These are phyloP conservation scores for Suillus clintonianus DNA, from an alignment of 768 basidiomycete genomes.

Conservation along the genomic window DNA sequence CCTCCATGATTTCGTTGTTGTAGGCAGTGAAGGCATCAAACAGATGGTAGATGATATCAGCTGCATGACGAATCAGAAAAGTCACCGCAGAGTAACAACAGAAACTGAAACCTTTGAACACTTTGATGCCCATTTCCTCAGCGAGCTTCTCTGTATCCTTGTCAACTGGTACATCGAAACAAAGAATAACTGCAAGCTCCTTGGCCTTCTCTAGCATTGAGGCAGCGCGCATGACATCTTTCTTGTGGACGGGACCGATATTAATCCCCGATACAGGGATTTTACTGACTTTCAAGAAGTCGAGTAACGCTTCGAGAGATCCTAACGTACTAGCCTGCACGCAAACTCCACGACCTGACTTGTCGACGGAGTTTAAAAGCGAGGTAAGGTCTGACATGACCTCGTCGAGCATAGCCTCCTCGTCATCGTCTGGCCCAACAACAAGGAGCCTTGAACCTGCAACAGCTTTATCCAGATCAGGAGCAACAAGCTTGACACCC, in stretches of 20 bases:
- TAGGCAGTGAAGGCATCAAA: constrained; percentile 97
- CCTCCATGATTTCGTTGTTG: constrained; percentile 88
- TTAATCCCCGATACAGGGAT: constrained; percentile 98
- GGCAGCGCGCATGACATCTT: constrained; percentile 88
- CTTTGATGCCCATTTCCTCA: constrained; percentile 88
- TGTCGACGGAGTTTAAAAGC: constrained; percentile 87
- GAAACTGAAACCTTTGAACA: constrained; percentile 83
- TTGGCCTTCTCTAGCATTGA: constrained; percentile 96
- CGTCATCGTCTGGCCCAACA: constrained; percentile 93
- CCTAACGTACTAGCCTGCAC: constrained; percentile 98
- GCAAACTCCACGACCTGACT: constrained; percentile 94
- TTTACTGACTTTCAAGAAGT: constrained; percentile 93
- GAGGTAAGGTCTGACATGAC: constrained; percentile 95
- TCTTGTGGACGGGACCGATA: constrained; percentile 96
- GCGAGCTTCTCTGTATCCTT: constrained; percentile 91
- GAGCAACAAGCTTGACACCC: constrained; percentile 92
- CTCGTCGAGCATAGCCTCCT: constrained; percentile 91
- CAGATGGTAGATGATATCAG: constrained; percentile 98
- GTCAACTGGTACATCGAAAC: constrained; percentile 94
- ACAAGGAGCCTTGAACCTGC: constrained; percentile 95
- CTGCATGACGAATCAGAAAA: constrained; percentile 42
- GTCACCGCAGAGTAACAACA: not conserved
- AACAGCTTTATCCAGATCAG: constrained; percentile 96
- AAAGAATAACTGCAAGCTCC: constrained; percentile 92
- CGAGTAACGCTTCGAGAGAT: constrained; percentile 93